phyloP scores from a whole-genome alignment of 257 asterid genomes.

The Osmanthus fragrans region DNA sequence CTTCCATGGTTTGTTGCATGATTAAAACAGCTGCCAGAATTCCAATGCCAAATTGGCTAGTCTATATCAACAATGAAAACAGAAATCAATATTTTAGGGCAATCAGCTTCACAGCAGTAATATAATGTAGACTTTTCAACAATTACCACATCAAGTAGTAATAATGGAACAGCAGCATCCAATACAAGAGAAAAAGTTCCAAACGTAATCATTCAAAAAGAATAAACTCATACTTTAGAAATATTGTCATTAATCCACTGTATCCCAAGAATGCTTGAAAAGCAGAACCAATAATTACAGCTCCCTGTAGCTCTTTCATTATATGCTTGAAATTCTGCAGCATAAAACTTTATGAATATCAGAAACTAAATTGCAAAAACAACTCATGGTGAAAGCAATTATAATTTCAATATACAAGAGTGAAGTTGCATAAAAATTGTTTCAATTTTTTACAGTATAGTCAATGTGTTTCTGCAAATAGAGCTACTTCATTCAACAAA shows the following conservation, averaged over 20 bases:
- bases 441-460: background rate
- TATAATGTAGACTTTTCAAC: background rate
- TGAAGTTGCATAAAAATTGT: background rate
- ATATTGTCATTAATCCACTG: slow-evolving; percentile 84
- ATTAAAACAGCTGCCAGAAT: background rate
- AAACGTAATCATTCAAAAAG: background rate
- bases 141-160: background rate
- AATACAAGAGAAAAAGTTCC: background rate
- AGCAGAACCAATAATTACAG: slow-evolving; percentile 90
- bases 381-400: too few species aligned
- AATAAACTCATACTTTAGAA: slow-evolving; percentile 56
- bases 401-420: slow-evolving; percentile 4
- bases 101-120: background rate
- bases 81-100: background rate
- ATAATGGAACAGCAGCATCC: background rate
- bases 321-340: slow-evolving; percentile 92
- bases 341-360: slow-evolving; percentile 13
- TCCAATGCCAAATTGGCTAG: background rate
- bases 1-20: background rate
- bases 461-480: background rate
- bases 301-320: slow-evolving; percentile 97
- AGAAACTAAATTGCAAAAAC: slow-evolving; percentile 7
- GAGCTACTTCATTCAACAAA: slow-evolving; percentile 7
- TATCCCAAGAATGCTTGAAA: slow-evolving; percentile 92
- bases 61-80: background rate